Conservation (phyloP, 176 grass and related monocot genomes). For the Musa itinerans region DNA sequence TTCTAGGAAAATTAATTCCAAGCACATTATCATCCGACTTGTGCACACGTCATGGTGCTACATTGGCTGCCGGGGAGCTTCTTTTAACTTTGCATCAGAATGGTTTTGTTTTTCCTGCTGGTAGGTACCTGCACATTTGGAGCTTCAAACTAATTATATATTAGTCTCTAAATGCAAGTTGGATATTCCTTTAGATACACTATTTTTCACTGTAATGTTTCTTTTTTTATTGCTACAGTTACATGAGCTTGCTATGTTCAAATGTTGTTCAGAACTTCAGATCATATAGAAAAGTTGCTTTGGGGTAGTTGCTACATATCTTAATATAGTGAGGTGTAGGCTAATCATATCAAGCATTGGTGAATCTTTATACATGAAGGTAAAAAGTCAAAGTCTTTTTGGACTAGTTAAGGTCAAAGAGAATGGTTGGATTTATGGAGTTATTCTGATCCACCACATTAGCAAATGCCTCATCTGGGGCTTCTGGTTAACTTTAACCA, state of each 20-base stretch:
- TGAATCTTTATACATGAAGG: neutral
- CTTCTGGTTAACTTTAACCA: neutral
- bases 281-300: too few relatives aligned
- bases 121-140: conserved; percentile 19
- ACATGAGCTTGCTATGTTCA: neutral
- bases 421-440: neutral
- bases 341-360: neutral
- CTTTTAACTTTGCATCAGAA: conserved; percentile 54
- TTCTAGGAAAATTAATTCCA: conserved; percentile 68
- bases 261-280: neutral
- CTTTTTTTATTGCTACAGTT: neutral
- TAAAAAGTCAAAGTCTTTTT: neutral
- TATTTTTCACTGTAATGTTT: conserved; percentile 1
- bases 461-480: neutral
- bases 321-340: neutral
- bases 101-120: conserved; percentile 51
- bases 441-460: neutral
- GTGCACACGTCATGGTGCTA: conserved; percentile 92
- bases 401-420: neutral
- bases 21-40: conserved; percentile 80
- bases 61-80: conserved; percentile 79
- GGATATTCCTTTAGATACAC: conserved; percentile 1
- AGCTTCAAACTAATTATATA: neutral
- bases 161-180: neutral
- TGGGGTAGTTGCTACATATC: too few relatives aligned